Evolutionary conservation across 257 asterid genomes (phyloP).

Genomic region (Solanum microdontum): DNA sequence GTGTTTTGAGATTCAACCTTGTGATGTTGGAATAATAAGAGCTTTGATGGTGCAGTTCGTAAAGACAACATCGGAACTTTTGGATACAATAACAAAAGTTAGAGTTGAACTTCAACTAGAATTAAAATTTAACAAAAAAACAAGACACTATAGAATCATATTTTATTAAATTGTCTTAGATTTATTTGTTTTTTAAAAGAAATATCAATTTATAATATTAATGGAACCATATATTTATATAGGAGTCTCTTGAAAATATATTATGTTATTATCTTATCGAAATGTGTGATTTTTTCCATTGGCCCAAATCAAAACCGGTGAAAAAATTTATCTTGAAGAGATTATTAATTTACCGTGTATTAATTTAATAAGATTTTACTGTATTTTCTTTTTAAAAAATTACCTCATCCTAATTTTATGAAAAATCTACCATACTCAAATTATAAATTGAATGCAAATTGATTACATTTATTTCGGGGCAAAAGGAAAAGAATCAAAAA

Average conservation of each 20-base stretch:
- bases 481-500: background rate
- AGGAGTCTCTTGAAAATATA: background rate
- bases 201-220: no score
- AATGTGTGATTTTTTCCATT: background rate
- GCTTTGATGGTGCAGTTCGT: background rate
- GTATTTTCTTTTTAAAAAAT: no score
- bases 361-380: no score
- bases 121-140: no score
- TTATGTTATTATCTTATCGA: background rate
- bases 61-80: background rate
- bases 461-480: background rate
- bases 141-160: background rate
- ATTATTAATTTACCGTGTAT: no score
- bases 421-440: no score
- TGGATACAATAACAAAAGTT: background rate
- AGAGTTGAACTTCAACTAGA: no score
- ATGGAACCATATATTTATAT: background rate
- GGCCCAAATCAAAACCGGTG: background rate
- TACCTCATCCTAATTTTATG: background rate
- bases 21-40: background rate
- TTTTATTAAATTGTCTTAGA: background rate
- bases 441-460: background rate
- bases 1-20: background rate
- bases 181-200: background rate
- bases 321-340: no score